Evolutionary conservation across 2,329 filamentous ascomycete genomes (phyloP).

Genomic region (Neofusicoccum parvum): DNA sequence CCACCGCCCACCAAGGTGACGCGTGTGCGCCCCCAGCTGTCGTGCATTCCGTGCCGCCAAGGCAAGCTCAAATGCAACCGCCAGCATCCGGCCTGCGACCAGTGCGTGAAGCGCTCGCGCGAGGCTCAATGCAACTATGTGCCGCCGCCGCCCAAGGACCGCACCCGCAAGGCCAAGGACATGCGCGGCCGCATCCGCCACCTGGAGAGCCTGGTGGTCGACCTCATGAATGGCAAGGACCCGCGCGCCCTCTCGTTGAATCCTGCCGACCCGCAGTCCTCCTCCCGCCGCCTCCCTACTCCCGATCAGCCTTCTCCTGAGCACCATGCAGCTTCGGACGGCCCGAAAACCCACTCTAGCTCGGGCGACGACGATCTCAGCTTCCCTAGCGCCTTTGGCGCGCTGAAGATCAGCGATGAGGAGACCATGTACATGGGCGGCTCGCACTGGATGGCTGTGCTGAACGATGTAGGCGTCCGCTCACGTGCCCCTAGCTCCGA

Average conservation of each 20-base stretch:
- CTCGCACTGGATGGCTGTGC: constrained; percentile 40
- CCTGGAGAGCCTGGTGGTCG: constrained; percentile 39
- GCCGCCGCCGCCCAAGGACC: constrained; percentile 28
- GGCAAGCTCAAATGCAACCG: constrained; percentile 41
- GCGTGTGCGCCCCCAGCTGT: constrained; percentile 28
- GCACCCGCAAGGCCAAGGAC: constrained; percentile 32
- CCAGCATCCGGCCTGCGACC: constrained; percentile 40
- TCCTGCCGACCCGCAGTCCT: not conserved
- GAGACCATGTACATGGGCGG: constrained; percentile 27
- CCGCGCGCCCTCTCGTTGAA: constrained; percentile 19
- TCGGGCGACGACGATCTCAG: constrained; percentile 18
- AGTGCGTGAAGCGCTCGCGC: constrained; percentile 39
- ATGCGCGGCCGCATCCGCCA: constrained; percentile 41
- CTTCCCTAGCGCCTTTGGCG: constrained; percentile 17
- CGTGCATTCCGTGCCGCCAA: constrained; percentile 32
- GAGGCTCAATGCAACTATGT: constrained; percentile 31
- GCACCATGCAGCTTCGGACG: constrained; percentile 4
- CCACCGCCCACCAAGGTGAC: constrained; percentile 18
- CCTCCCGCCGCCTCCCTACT: constrained; percentile 14
- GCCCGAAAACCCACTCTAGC: constrained; percentile 18
- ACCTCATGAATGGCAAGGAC: constrained; percentile 34
- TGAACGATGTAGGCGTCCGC: constrained; percentile 30
- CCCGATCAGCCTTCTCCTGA: constrained; percentile 19
- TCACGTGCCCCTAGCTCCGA: not conserved
- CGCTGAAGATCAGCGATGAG: constrained; percentile 23